Evolutionary conservation across 2,329 filamentous ascomycete genomes (phyloP).

Genomic region (Beauveria australis): DNA sequence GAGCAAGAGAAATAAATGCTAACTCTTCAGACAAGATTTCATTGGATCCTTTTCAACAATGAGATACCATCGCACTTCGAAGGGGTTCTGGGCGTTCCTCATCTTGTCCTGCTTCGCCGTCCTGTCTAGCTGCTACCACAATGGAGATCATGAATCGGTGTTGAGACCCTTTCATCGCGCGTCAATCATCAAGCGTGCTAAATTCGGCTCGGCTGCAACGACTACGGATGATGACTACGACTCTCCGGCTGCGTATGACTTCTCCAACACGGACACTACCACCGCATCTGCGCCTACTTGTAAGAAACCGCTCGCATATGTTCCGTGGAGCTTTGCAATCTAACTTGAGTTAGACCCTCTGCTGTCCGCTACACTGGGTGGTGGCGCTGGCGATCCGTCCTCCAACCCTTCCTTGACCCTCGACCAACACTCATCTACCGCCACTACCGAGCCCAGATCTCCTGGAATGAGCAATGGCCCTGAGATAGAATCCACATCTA

Average conservation of each 20-base stretch:
- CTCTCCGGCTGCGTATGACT: constrained; percentile 4
- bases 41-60: background rate
- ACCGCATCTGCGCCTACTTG: background rate
- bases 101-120: background rate
- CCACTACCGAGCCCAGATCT: background rate
- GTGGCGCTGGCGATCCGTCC: background rate
- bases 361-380: background rate
- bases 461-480: background rate
- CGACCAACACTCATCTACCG: background rate
- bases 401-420: background rate
- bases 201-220: too few relatives aligned
- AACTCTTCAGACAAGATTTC: background rate
- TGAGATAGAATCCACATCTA: constrained; percentile 3
- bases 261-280: background rate
- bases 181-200: background rate
- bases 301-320: background rate
- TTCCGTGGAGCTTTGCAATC: too few relatives aligned
- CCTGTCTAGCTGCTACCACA: background rate
- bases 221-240: background rate
- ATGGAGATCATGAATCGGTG: background rate
- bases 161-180: background rate
- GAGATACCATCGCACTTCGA: background rate
- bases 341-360: background rate
- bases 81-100: background rate
- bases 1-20: background rate